Evolutionary conservation across 1,139 yeast genomes (phyloP), one percentile per base, ranked within the genome.

Genomic region (Yamadazyma atlantica): DNA sequence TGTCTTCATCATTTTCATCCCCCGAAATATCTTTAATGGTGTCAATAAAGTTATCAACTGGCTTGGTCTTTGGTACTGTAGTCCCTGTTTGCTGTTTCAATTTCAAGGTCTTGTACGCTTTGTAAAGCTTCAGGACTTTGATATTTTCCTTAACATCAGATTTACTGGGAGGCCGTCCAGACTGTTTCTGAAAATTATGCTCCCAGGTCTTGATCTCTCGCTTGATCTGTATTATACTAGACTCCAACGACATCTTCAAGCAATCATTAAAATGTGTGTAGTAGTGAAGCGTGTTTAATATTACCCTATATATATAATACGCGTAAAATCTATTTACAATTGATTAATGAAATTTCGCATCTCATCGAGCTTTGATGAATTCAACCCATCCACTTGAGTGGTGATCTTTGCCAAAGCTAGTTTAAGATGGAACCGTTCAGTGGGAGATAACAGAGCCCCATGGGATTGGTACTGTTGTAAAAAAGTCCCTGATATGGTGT

Each of bases 161-260:
- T 35, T 69, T 73, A 1, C 69, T 53, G 0, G 92, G 89, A 9
- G 58, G 60, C n/a, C 76, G 59, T 2, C 76, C 73, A 40, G 77
- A 50, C 17, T 50, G 41, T 14, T 59, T 54, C 9, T 56, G 49
- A 53, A 81, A 83, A 7, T 51, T 53, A 40, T 73, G 66, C 51
- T 83, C 89, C 90, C 90, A 84, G 24, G 58, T 57, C 53, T 83
- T 84, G 38, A 84, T 76, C 46, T 74, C 71, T 25, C 56, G 37
- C 32, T 43, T 48, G 14, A 43, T 32, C 19, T 37, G 41, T 12
- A 31, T 29, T 17, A 46, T 33, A 24, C 35, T 37, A 4, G 29
- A 5, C 16, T 39, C 44, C 15, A 42, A 26, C 18, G 42, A 18
- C 46, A 43, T 43, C n/a, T n/a, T n/a, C n/a, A n/a, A n/a, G n/a